Percentiles rank a stretch among this genome's conserved stretches.
phyloP scores from a whole-genome alignment of 2,329 filamentous ascomycete species.

The Corniculantispora saksenae region DNA sequence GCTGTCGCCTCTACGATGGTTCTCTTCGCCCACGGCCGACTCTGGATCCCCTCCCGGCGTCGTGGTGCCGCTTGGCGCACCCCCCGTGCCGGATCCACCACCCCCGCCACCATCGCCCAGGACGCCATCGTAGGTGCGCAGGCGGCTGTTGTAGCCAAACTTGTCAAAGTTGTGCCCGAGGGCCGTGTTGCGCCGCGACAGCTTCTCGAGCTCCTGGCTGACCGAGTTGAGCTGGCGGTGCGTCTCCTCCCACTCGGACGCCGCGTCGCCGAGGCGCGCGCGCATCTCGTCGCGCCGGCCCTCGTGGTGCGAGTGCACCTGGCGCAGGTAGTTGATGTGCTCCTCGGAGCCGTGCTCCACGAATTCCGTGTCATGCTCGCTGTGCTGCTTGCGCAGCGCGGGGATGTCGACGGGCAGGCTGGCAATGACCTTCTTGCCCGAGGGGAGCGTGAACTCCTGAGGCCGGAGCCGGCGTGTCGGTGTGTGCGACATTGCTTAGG shows the following conservation, averaged over 20 bases:
- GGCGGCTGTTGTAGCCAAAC: constrained; percentile 62
- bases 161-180: constrained; percentile 63
- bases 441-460: constrained; percentile 55
- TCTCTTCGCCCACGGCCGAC: constrained; percentile 32
- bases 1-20: constrained; percentile 40
- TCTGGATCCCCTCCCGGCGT: constrained; percentile 21
- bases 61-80: constrained; percentile 24
- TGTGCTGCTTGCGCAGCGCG: constrained; percentile 46
- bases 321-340: constrained; percentile 47
- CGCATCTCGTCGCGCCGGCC: constrained; percentile 46
- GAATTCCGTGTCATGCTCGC: constrained; percentile 50
- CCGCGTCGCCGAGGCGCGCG: constrained; percentile 50
- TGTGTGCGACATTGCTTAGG: constrained; percentile 2
- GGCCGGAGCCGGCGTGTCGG: constrained; percentile 4
- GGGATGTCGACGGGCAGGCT: constrained; percentile 57
- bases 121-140: constrained; percentile 47
- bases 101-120: constrained; percentile 19
- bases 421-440: constrained; percentile 58
- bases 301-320: constrained; percentile 56
- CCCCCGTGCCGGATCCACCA: not conserved
- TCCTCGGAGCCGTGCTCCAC: constrained; percentile 58
- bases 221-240: constrained; percentile 54
- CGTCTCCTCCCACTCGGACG: constrained; percentile 58
- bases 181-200: constrained; percentile 55
- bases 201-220: constrained; percentile 52